Evolutionary conservation across 306 rosid genomes (phyloP).

Genomic region (Prunus armeniaca): DNA sequence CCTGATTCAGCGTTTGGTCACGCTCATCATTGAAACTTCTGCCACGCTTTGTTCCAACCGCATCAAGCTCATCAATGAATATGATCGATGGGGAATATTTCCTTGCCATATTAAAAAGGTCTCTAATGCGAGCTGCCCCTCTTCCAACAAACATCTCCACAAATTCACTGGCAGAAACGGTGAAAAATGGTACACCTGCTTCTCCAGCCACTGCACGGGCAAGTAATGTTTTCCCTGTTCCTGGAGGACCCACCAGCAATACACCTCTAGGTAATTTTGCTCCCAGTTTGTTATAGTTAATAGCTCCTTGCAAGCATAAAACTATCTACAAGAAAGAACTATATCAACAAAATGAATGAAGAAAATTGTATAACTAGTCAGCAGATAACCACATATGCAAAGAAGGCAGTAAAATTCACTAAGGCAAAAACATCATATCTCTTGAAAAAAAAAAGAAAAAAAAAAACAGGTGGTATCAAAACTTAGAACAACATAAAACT

Average conservation of each 20-base stretch:
- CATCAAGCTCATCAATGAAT: conserved; percentile 97
- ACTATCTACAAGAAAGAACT: conserved; percentile 60
- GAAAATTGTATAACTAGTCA: neutral
- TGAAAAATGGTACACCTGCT: conserved; percentile 93
- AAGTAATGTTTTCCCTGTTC: conserved; percentile 93
- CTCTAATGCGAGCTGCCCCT: conserved; percentile 96
- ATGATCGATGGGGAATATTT: conserved; percentile 79
- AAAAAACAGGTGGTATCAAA: neutral
- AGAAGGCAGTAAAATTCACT: neutral
- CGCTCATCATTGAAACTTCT: conserved; percentile 95
- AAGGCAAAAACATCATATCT: neutral
- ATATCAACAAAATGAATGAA: conserved; percentile 27
- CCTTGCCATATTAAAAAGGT: conserved; percentile 81
- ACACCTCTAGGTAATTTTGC: conserved; percentile 94
- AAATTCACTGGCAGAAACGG: conserved; percentile 96
- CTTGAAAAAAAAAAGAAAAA: neutral
- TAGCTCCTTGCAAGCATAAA: conserved; percentile 86
- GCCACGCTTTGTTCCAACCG: conserved; percentile 96
- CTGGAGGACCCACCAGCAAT: conserved; percentile 91
- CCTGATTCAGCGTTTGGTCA: conserved; percentile 94
- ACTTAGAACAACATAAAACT: neutral
- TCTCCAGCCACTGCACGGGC: conserved; percentile 99
- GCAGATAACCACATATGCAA: neutral
- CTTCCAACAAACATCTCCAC: conserved; percentile 96
- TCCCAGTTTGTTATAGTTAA: conserved; percentile 81